Percentiles rank a stretch among this genome's conserved stretches.
These are phyloP conservation scores for Chaetomium globosum DNA, from an alignment of 2,329 filamentous ascomycete species.

Conservation along the genomic window DNA sequence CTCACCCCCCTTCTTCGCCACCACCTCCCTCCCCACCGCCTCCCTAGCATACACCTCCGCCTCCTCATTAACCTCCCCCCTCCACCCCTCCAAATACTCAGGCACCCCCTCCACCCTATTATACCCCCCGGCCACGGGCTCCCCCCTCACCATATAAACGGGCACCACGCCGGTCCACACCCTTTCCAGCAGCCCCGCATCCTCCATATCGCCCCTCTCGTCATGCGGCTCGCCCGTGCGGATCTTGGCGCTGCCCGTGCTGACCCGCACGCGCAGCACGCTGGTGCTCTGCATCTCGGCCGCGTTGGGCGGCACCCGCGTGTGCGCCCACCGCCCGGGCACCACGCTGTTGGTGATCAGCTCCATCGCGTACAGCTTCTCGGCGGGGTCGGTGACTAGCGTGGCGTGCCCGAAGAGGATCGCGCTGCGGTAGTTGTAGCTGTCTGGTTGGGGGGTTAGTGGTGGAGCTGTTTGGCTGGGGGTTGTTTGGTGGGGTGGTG, in stretches of 20 bases:
- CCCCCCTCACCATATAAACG: conserved; percentile 64
- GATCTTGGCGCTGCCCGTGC: conserved; percentile 75
- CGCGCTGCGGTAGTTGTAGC: conserved; percentile 84
- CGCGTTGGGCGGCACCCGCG: conserved; percentile 68
- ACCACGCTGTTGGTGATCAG: conserved; percentile 76
- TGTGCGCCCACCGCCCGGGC: conserved; percentile 67
- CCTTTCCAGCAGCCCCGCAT: conserved; percentile 46
- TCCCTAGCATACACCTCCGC: conserved; percentile 35
- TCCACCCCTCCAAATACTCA: conserved; percentile 57
- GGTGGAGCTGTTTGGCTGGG: not conserved
- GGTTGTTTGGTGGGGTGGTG: not conserved
- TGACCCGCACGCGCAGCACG: conserved; percentile 69
- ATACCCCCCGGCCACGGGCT: conserved; percentile 61
- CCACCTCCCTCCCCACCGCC: conserved; percentile 27
- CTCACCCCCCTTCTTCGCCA: conserved; percentile 23
- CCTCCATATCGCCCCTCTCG: conserved; percentile 52
- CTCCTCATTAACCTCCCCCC: conserved; percentile 44
- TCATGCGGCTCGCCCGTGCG: conserved; percentile 65
- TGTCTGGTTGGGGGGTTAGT: conserved; percentile 52
- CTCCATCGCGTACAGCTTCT: conserved; percentile 78
- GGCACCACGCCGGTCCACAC: conserved; percentile 64
- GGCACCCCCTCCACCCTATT: conserved; percentile 64
- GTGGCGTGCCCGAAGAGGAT: conserved; percentile 74
- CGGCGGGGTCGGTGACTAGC: conserved; percentile 65
- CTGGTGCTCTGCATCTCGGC: conserved; percentile 76